Evolutionary conservation across 23 red algal genomes (phyloP), one percentile per base, ranked within the genome.

Genomic region (Gracilariopsis chorda): DNA sequence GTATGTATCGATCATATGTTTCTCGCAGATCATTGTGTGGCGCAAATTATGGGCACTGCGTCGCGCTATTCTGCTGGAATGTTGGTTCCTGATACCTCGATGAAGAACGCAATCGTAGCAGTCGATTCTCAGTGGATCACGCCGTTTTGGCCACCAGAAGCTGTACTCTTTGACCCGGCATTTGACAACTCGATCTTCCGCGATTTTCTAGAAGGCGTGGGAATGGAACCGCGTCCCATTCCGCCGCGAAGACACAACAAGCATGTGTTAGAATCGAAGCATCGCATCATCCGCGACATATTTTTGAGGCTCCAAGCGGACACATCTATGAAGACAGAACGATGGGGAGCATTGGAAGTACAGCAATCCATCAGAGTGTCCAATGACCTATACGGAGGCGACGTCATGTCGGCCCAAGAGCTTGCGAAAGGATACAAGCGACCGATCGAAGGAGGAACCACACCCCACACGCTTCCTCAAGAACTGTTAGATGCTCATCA

Each of bases 1-100:
- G 60, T 71, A 27, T 71, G 49, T 49, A 40, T 86, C 35, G 82
- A 70, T 86, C 82, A 86, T 28, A 5, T 86, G 3, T 86, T 70
- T 29, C 45, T 86, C 10, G 59, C 34, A 14, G 46, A 86, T 48
- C 20, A 65, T 10, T 39, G 44, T 33, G 62, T 86, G 2, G 68
- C 70, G 19, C 82, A 86, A 36, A 39, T 41, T 5, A 86, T 86
- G 58, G 82, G 70, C 24, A 41, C 59, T 5, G 44, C 30, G 7
- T 29, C 82, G 11, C 9, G 82, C 30, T 86, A 47, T 43, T 86
- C 82, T 46, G 7, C 43, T 5, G 82, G 82, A 1, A 3, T 21
- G 2, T 21, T 51, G 2, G 77, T 82, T 4, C 16, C 51, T 10
- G n/a, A 41, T 12, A 82, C 77, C 7, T 43, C 40, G 23, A 82